Base-by-base conservation (phyloP, 2,329 filamentous ascomycete genomes). In the Xylaria sp. region DNA sequence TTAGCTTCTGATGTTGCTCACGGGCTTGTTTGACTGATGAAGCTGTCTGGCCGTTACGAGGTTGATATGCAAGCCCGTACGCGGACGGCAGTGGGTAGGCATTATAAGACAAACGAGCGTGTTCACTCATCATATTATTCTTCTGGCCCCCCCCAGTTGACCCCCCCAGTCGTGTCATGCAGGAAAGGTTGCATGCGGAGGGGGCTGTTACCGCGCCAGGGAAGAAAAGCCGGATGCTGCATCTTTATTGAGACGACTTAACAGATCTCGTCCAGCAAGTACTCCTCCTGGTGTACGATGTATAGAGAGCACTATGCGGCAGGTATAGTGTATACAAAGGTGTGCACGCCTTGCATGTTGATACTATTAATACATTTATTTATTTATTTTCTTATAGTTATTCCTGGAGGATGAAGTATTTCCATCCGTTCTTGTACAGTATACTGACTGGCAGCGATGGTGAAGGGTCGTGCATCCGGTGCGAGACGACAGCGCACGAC, bases 221-320 rank as follows among this genome's bases (percentile, higher is more conserved):
- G 53, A 59, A 59, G 59, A 59, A 63, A 13, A 63, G 59, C 62
- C 62, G 59, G 59, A 56, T 58, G 52, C 52, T 62, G 62, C 57
- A 63, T 59, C 50, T 52, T 30, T 35, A 8, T 11, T 10, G 49
- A 51, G 48, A 54, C 13, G 48, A 59, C 16, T 16, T 16, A 16
- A 16, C 16, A 16, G 16, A 16, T 16, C 16, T 16, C 16, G 16
- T 16, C 16, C 16, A 16, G 16, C 16, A 16, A 16, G 16, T 16
- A 16, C 16, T 16, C 16, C 16, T 16, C 16, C 16, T 16, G 18
- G 23, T 34, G 49, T 16, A 16, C 16, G 5, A 51, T 16, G 13
- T 30, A 16, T 16, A 16, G 16, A 1, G 23, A 30, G 23, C 5
- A 30, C 2, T 1, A 30, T 30, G 23, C 5, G 23, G 4, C 23